Evolutionary conservation across 805 yeast genomes (phyloP), one percentile per base, ranked within the genome.

Genomic region (Alloascoidea africana): DNA sequence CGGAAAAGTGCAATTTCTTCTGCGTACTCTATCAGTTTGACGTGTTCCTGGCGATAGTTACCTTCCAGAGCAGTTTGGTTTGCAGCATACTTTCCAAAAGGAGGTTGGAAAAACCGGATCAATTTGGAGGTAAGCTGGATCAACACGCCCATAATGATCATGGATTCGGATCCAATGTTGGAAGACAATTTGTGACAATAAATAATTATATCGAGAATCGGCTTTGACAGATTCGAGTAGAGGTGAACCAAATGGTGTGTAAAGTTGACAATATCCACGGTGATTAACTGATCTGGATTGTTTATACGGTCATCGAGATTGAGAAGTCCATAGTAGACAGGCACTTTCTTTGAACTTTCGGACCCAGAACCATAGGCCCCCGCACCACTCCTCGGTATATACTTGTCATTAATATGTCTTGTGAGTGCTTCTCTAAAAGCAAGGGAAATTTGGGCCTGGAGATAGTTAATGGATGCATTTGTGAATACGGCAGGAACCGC

Each of bases 1-100:
- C 78, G 70, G 38, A 84, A 67, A 37, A 87, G 62, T 0, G 95
- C 96, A 47, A 87, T 76, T 52, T 87, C 96, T 58, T 87, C 97
- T 48, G 70, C 73, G 52, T 77, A 81, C 35, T 72, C 61, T 17
- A 84, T 84, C 14, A 87, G 63, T 51, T 85, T 78, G 2, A 94
- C 76, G 57, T 87, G 96, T 17, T 79, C 68, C 14, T 80, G 70
- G 46, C 94, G 73, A 48, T 85, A 78, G 50, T 79, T 77, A 42
- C 94, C 93, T 55, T 87, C 96, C 38, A 85, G 63, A 35, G 73
- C 69, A 14, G 94, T 86, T 49, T 76, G 75, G 41, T 74, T 75
- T 37, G 82, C 67, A 1, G 91, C 80, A 36, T 83, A 62, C 50
- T 70, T 79, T 13, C 94, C 87, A 51, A 87, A 87, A 36, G 91